Percentiles rank a stretch among this genome's conserved stretches.
phyloP scores from a whole-genome alignment of 495 filamentous ascomycete genomes.

The Penicillium bialowiezense region DNA sequence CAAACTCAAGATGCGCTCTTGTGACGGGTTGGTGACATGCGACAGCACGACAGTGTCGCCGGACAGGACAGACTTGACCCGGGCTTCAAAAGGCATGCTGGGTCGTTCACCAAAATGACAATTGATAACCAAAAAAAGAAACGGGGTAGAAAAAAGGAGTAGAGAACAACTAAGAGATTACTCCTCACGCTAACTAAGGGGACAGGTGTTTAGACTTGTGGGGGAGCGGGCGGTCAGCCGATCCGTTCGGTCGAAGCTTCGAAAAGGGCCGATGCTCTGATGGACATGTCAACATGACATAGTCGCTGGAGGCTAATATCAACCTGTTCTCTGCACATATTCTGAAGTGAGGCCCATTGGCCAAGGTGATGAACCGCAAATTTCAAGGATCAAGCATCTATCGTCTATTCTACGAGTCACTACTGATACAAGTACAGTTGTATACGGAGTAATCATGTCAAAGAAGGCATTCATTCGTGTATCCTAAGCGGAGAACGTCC shows the following conservation, averaged over 20 bases:
- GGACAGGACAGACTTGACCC: slow-evolving; percentile 89
- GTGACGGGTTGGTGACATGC: slow-evolving; percentile 66
- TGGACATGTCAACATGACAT: no score
- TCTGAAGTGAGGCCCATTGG: no score
- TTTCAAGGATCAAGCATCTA: no score
- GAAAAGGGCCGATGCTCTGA: background rate
- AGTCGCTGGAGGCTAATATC: no score
- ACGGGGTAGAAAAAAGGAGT: slow-evolving; percentile 17
- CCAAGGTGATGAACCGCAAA: no score
- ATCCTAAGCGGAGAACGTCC: slow-evolving; percentile 25
- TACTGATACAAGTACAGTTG: no score
- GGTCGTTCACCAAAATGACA: slow-evolving; percentile 10
- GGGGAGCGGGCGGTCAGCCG: slow-evolving; percentile 31
- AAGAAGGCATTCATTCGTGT: slow-evolving; percentile 23
- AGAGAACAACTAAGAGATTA: slow-evolving; percentile 12
- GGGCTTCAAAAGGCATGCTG: slow-evolving; percentile 60
- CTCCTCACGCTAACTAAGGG: no score
- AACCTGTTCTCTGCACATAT: no score
- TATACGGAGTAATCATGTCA: background rate
- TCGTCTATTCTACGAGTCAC: no score
- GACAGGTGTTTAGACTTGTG: slow-evolving; percentile 30
- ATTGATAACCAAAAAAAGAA: slow-evolving; percentile 13
- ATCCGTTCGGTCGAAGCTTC: slow-evolving; percentile 2
- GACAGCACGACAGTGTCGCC: slow-evolving; percentile 87
- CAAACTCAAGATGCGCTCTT: slow-evolving; percentile 81